Evolutionary conservation across 345 rosid genomes (phyloP).

Genomic region (Eucalyptus polyanthemos): DNA sequence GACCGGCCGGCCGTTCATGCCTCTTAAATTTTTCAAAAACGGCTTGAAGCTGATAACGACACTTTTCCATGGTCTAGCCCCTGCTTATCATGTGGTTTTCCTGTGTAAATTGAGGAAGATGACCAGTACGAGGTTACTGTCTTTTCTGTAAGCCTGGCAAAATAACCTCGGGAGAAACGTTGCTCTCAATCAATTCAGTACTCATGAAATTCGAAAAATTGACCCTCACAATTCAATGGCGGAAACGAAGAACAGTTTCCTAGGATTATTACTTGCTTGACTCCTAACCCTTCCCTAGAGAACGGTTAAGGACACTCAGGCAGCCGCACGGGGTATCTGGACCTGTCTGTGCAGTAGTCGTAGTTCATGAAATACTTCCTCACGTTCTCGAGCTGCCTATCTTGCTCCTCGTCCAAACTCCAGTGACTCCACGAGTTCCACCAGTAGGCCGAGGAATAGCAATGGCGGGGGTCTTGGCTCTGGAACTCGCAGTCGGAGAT

Average conservation of each 20-base stretch:
- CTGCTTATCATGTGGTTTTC: background rate
- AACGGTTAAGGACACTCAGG: constrained; percentile 11
- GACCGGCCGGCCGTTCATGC: too few relatives aligned
- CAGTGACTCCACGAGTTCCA: constrained; percentile 36
- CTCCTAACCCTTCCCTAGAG: background rate
- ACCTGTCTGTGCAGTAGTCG: constrained; percentile 28
- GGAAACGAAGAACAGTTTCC: background rate
- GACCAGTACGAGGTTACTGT: background rate
- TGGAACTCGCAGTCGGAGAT: constrained; percentile 20
- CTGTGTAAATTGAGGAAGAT: background rate
- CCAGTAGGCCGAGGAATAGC: constrained; percentile 30
- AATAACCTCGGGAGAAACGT: background rate
- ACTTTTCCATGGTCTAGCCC: background rate
- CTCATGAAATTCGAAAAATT: background rate
- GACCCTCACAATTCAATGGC: background rate
- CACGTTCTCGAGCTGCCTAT: background rate
- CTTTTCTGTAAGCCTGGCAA: background rate
- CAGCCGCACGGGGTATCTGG: constrained; percentile 8
- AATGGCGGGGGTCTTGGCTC: background rate
- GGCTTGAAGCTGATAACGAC: too few relatives aligned
- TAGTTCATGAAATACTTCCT: constrained; percentile 11
- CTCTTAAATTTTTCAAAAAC: too few relatives aligned
- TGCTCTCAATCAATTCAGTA: background rate
- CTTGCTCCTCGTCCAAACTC: constrained; percentile 3
- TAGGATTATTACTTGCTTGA: background rate